Conservation (phyloP, 352 stramenopile species). For the Phytophthora pinifolia region DNA sequence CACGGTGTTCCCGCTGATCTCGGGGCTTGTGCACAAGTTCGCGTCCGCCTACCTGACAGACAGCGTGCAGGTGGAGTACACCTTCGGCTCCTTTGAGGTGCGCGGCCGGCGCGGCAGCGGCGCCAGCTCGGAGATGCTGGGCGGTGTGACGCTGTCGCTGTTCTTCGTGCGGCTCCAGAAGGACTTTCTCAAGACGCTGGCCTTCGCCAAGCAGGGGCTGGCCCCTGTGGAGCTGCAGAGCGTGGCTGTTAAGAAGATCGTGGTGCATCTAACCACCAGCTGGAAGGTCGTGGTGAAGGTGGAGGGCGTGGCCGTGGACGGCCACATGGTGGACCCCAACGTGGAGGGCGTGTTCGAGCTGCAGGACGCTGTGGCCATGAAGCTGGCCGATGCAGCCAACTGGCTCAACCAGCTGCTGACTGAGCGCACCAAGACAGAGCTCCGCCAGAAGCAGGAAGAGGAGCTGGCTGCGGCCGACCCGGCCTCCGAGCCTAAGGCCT, state of each 20-base stretch:
- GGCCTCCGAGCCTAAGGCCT: slow-evolving; percentile 26
- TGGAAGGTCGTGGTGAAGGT: slow-evolving; percentile 60
- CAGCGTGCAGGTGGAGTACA: slow-evolving; percentile 51
- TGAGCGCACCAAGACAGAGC: slow-evolving; percentile 40
- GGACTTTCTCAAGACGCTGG: slow-evolving; percentile 55
- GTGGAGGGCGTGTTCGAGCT: slow-evolving; percentile 40
- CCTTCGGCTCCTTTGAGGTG: slow-evolving; percentile 48
- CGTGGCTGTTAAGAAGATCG: slow-evolving; percentile 45
- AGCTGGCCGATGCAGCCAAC: slow-evolving; percentile 41
- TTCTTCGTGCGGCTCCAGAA: slow-evolving; percentile 54
- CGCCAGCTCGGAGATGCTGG: slow-evolving; percentile 23
- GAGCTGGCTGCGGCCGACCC: slow-evolving; percentile 4
- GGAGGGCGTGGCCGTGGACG: slow-evolving; percentile 47
- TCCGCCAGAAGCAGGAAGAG: slow-evolving; percentile 33
- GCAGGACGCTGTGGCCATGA: slow-evolving; percentile 58
- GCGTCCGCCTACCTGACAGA: slow-evolving; percentile 51
- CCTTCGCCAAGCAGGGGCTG: slow-evolving; percentile 61
- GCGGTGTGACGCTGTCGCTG: slow-evolving; percentile 51
- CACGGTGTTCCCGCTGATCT: slow-evolving; percentile 63
- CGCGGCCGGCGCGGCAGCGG: slow-evolving; percentile 16
- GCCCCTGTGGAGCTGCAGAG: slow-evolving; percentile 40
- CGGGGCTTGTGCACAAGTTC: slow-evolving; percentile 55
- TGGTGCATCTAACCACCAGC: slow-evolving; percentile 47
- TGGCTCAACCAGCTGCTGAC: slow-evolving; percentile 37
- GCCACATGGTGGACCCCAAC: slow-evolving; percentile 47